Percentiles rank a stretch among this genome's conserved stretches.
Evolutionary conservation across 2,329 filamentous ascomycete species (phyloP).

Genomic region (Pseudogymnoascus sp.): DNA sequence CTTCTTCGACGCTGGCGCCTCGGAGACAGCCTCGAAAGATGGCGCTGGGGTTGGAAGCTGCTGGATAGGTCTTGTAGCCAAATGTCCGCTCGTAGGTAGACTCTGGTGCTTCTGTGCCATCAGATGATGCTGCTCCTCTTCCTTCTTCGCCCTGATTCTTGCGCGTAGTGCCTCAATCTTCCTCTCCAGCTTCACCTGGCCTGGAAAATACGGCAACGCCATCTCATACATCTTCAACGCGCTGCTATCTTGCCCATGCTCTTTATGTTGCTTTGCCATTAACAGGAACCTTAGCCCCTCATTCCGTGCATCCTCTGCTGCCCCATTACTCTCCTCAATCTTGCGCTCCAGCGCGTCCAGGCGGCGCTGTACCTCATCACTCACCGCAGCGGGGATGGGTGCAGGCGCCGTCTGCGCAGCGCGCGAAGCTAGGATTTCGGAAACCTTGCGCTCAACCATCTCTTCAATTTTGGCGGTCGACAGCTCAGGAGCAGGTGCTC

Average conservation of each 20-base stretch:
- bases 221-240: constrained; percentile 82
- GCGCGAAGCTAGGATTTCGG: constrained; percentile 78
- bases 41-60: constrained; percentile 21
- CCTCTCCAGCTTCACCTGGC: constrained; percentile 67
- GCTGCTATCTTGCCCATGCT: constrained; percentile 68
- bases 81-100: constrained; percentile 15
- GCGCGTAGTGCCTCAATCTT: constrained; percentile 61
- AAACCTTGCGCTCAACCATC: constrained; percentile 85
- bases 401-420: constrained; percentile 50
- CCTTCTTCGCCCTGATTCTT: constrained; percentile 41
- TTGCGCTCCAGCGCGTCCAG: constrained; percentile 79
- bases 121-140: constrained; percentile 19
- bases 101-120: constrained; percentile 11
- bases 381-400: constrained; percentile 46
- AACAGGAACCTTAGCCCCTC: constrained; percentile 80
- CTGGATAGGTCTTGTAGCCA: constrained; percentile 22
- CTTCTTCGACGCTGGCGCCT: constrained; percentile 21
- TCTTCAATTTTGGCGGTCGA: constrained; percentile 77
- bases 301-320: constrained; percentile 64
- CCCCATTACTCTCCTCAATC: constrained; percentile 63
- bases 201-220: constrained; percentile 78
- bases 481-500: constrained; percentile 42
- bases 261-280: constrained; percentile 88
- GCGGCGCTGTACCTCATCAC: constrained; percentile 71
- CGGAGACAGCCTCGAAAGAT: constrained; percentile 22